Base-by-base conservation (phyloP, 805 yeast genomes). In the Barnettozyma botsteinii region DNA sequence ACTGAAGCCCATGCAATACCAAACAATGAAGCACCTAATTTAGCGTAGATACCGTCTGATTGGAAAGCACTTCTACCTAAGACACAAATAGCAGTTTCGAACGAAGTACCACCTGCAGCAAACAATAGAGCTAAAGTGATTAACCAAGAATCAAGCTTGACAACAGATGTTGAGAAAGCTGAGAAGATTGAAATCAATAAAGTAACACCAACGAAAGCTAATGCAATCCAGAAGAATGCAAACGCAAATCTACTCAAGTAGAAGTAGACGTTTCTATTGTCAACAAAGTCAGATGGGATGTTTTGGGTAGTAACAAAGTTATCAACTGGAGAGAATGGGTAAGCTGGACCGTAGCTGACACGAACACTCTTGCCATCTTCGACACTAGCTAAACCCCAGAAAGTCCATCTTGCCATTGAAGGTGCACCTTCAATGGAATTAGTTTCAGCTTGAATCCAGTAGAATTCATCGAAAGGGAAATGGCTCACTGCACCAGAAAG, bases 11-110 rank as follows among this genome's bases (percentile, higher is more conserved):
- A 85, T 7, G 78, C 56, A 40, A 82, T 55, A 54, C 83, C 89
- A 57, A 79, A 59, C 53, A 74, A 61, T 34, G 74, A 63, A 24
- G 76, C 69, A 46, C 87, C 85, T 42, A 83, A 47, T 40, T 70
- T 65, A 31, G 79, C 69, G 13, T 49, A 42, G 46, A 67, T 55
- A 31, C 65, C 70, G 22, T 60, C 73, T 44, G 65, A 57, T 29
- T 60, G 55, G 73, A 89, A 89, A 21, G 82, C 81, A 52, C 77
- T 69, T 58, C 71, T 80, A 34, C 85, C 93, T 66, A 84, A 57
- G n/a, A 82, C 95, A 46, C 73, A 61, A 32, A 75, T 84, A 3
- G 95, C 93, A 25, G 96, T 86, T 59, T 78, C 75, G 56, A 81
- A 66, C 11, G 85, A 66, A 33, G 83, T 81, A 40, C 82, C 85